Conservation (phyloP, 306 rosid species). For the Glycyrrhiza uralensis region DNA sequence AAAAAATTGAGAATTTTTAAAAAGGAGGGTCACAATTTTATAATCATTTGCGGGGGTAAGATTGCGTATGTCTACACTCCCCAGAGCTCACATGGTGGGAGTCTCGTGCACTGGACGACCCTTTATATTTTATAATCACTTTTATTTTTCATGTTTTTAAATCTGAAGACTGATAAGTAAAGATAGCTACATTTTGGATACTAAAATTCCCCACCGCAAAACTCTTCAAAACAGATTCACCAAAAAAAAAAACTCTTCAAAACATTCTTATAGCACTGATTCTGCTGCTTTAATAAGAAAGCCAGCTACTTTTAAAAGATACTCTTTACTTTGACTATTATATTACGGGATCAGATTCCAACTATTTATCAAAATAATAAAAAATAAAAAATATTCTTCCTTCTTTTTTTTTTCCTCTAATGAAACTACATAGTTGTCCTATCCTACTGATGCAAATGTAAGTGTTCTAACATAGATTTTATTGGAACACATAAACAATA, state of each 20-base stretch:
- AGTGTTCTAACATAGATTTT: too few species aligned
- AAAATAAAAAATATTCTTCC: too few species aligned
- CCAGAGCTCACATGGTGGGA: too few species aligned
- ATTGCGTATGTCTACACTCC: too few species aligned
- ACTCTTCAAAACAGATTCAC: too few species aligned
- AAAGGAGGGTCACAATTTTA: neutral
- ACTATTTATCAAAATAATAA: neutral
- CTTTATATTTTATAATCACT: neutral
- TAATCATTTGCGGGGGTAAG: too few species aligned
- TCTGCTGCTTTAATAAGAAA: slow-evolving; percentile 21
- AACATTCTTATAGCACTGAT: slow-evolving; percentile 28
- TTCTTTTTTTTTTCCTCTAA: too few species aligned
- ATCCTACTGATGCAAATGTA: neutral
- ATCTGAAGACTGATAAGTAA: neutral
- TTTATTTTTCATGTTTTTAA: neutral
- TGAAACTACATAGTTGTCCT: too few species aligned
- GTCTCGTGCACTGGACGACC: too few species aligned
- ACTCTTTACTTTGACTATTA: slow-evolving; percentile 10
- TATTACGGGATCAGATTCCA: slow-evolving; percentile 33
- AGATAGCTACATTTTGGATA: neutral
- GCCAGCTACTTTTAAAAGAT: slow-evolving; percentile 13
- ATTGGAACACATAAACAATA: too few species aligned
- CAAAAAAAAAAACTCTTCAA: neutral
- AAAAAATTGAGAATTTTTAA: neutral
- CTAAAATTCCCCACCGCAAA: slow-evolving; percentile 11